Percentiles rank a stretch among this genome's conserved stretches.
Evolutionary conservation across 179 eudicot species (phyloP).

Genomic region (Carnegiea gigantea): DNA sequence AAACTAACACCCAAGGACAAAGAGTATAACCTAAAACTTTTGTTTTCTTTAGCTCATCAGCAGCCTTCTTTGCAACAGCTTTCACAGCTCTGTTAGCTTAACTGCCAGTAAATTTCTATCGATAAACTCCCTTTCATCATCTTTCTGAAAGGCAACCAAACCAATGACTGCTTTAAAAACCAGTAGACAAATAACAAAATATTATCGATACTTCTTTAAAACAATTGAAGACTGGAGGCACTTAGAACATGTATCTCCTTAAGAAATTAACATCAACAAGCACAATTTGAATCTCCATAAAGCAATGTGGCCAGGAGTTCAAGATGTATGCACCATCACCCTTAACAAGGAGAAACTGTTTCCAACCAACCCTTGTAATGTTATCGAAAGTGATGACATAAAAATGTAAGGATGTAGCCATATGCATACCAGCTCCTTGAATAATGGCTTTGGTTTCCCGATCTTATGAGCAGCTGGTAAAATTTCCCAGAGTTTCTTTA

Average conservation of each 20-base stretch:
- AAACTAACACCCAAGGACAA: background rate
- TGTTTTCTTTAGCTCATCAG: conserved; percentile 63
- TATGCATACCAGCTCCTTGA: conserved; percentile 74
- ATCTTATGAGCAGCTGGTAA: conserved; percentile 74
- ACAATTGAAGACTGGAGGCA: background rate
- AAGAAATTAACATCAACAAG: background rate
- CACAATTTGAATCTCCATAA: background rate
- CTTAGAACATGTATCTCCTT: background rate
- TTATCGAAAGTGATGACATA: background rate
- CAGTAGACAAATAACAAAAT: background rate
- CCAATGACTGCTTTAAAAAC: background rate
- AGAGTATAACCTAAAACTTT: conserved; percentile 61
- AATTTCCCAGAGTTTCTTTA: conserved; percentile 74
- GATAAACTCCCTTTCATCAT: conserved; percentile 66
- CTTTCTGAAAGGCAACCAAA: conserved; percentile 60
- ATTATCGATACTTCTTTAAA: background rate
- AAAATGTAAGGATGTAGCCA: background rate
- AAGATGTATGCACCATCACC: background rate
- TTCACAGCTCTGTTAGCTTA: conserved; percentile 84
- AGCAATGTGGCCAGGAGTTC: background rate
- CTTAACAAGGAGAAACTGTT: background rate
- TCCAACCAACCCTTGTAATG: background rate
- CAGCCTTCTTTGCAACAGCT: conserved; percentile 75
- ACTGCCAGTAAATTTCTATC: conserved; percentile 90
- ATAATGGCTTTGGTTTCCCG: conserved; percentile 85